Base-by-base conservation (phyloP, 2,329 filamentous ascomycete genomes). In the Ascocoryne sarcoides region DNA sequence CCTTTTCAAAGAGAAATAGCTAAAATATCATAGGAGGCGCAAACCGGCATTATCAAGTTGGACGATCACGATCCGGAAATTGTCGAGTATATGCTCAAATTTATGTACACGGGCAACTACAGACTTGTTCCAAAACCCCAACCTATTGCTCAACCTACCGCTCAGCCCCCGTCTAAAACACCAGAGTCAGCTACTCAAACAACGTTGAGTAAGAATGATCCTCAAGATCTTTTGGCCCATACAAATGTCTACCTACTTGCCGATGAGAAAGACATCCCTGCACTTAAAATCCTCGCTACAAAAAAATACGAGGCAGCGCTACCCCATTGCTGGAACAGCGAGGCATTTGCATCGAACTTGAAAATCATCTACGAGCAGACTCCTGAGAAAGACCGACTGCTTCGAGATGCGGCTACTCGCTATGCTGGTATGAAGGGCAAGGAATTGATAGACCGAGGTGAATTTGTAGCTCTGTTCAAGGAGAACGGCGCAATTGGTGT, bases 211-310 rank as follows among this genome's bases (percentile, higher is more conserved):
- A n/a, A n/a, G n/a, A n/a, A n/a, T n/a, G n/a, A n/a, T n/a, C 23
- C 30, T n/a, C 21, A 32, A 36, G 16, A 10, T 15, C 36, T 50
- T 29, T 4, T 49, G 19, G 37, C 20, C 12, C 26, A 43, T 26
- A 39, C 40, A 5, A 37, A 40, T 19, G 37, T 50, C 29, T 50
- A 48, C 33, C 32, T 47, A 10, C 19, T 45, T 4, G 48, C 41
- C 2, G 43, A 45, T 1, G 39, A 49, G 37, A 47, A 45, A 21
- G 35, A 45, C 20, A 37, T 50, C n/a, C 38, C 46, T 9, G 10
- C 37, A 10, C 36, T 49, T 5, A 48, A 47, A 35, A 15, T 10
- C 8, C 20, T 41, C 23, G 46, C 46, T 10, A 12, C 18, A 14
- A 15, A 37, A n/a, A 45, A 28, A 3, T 49, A 49, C 29, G 32